Base-by-base conservation (phyloP, 2,329 filamentous ascomycete species). In the Beauveria caledonica region DNA sequence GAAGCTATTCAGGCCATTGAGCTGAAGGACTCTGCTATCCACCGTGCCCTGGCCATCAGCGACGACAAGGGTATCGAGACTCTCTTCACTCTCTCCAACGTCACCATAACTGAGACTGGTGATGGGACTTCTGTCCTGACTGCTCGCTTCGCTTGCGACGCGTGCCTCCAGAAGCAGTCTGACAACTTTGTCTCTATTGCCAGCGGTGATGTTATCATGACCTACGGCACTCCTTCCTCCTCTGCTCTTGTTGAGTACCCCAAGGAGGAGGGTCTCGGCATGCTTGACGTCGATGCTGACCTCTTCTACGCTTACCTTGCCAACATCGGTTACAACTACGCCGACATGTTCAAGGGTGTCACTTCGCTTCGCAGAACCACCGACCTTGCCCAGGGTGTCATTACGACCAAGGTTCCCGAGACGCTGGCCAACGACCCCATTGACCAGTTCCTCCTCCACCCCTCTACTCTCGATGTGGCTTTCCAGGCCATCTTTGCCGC, bases 401-500 rank as follows among this genome's bases (percentile, higher is more conserved):
- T 60, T 45, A 64, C 25, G 64, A 66, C 58, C 15, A 62, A 17
- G 48, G 61, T 60, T 39, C 56, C 23, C 3, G 60, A 61, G 42
- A 15, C 60, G 17, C 58, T 60, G 50, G 44, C 58, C 42, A 57
- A 23, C 13, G 61, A 46, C 8, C 58, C 50, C 4, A 54, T 60
- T 21, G 52, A 59, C 3, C 50, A 60, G 3, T 63, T 67, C 11
- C 58, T 72, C 5, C 63, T 76, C 0, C 74, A 75, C 49, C 74
- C 74, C 0, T 69, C 64, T 0, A 62, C 67, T 2, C 64, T 77
- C 0, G 74, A 76, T 46, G 65, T 66, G 0, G 69, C 70, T 1
- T 69, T 77, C 60, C 75, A 77, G 61, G 62, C 69, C 5, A 61
- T 69, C 10, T 66, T 76, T 5, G 63, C 68, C 1, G 72, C 73